These are phyloP conservation scores for Populus hybrid DNA, from an alignment of 441 rosid species.

Conservation along the genomic window DNA sequence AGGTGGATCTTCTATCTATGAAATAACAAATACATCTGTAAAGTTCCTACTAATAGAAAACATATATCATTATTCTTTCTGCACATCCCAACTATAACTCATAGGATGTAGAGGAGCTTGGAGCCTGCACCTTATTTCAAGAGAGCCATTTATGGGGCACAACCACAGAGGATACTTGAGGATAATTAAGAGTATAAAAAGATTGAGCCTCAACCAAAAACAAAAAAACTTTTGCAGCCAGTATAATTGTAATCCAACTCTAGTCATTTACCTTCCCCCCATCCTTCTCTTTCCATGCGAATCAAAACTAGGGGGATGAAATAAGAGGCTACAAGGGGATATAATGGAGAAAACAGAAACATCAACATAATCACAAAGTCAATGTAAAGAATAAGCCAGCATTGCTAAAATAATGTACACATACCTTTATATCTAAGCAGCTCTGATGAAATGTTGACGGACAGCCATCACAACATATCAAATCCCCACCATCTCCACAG, in stretches of 20 bases:
- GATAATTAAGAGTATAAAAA: not conserved
- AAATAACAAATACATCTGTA: not conserved
- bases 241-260: not conserved
- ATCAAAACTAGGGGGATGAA: not conserved
- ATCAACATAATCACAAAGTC: not conserved
- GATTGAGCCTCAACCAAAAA: not conserved
- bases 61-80: not conserved
- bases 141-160: not conserved
- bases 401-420: constrained; percentile 5
- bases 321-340: not conserved
- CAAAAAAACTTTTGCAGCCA: not conserved
- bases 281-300: not conserved
- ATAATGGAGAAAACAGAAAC: not conserved
- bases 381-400: not conserved
- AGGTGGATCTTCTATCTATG: not conserved
- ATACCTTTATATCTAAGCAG: constrained; percentile 84
- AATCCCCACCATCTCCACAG: constrained; percentile 98
- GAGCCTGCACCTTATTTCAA: not conserved
- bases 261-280: not conserved
- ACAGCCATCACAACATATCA: constrained; percentile 97
- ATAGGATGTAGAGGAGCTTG: not conserved
- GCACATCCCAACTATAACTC: not conserved
- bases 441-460: constrained; percentile 94
- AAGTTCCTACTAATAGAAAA: not conserved
- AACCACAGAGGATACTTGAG: not conserved